These are phyloP conservation scores for Lasiosphaeria miniovina DNA, from an alignment of 495 filamentous ascomycete genomes.

Conservation along the genomic window DNA sequence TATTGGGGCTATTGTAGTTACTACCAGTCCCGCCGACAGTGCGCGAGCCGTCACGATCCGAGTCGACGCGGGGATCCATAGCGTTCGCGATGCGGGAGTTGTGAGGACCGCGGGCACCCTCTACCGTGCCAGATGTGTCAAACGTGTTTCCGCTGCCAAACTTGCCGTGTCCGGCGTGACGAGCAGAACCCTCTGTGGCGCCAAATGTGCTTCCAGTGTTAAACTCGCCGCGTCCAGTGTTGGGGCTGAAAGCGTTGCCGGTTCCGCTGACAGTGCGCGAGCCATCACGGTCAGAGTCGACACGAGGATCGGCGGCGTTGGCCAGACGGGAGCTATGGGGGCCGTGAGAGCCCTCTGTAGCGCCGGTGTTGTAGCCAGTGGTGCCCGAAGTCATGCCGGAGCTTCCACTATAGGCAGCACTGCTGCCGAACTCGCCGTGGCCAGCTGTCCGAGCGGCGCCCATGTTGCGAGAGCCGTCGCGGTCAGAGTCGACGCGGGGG, in stretches of 20 bases:
- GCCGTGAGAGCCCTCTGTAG: constrained; percentile 14
- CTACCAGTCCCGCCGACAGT: constrained; percentile 18
- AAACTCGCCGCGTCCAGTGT: constrained; percentile 6
- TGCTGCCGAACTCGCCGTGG: constrained; percentile 20
- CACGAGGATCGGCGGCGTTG: constrained; percentile 41
- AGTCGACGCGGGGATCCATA: constrained; percentile 23
- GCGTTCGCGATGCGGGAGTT: constrained; percentile 18
- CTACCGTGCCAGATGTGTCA: constrained; percentile 15
- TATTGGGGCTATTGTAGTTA: neutral
- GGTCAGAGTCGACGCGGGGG: constrained; percentile 48
- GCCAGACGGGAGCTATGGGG: constrained; percentile 18
- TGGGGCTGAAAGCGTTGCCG: constrained; percentile 19
- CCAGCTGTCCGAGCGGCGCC: constrained; percentile 32
- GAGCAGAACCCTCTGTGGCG: neutral
- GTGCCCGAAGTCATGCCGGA: constrained; percentile 35
- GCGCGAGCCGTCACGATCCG: constrained; percentile 21
- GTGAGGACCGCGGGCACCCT: constrained; percentile 13
- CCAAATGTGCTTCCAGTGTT: constrained; percentile 15
- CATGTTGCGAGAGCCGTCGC: constrained; percentile 28
- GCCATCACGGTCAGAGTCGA: constrained; percentile 44
- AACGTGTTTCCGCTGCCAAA: constrained; percentile 30
- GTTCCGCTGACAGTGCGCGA: constrained; percentile 25
- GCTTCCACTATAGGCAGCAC: constrained; percentile 19
- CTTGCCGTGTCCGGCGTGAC: constrained; percentile 18
- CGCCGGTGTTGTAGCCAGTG: constrained; percentile 27